These are phyloP conservation scores for Kwoniella dendrophila DNA, from an alignment of 768 basidiomycete species.

Conservation along the genomic window DNA sequence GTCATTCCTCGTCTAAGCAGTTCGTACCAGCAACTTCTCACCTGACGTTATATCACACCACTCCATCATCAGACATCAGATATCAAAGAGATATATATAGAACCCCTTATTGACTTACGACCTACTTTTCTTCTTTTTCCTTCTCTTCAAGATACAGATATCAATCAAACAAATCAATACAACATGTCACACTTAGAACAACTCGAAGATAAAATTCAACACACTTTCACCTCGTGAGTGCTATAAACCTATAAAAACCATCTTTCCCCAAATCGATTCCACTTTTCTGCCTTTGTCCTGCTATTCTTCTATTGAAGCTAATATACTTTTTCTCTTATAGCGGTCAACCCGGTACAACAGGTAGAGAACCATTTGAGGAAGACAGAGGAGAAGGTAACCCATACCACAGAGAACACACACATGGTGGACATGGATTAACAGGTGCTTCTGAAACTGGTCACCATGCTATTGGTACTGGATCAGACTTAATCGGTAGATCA, in stretches of 20 bases:
- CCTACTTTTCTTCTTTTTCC: neutral
- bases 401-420: slow-evolving; percentile 1
- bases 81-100: slow-evolving; percentile 8
- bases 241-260: too few relatives aligned
- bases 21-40: neutral
- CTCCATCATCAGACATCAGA: neutral
- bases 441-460: slow-evolving; percentile 8
- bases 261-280: neutral
- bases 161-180: slow-evolving; percentile 5
- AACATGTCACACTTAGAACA: slow-evolving; percentile 21
- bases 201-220: slow-evolving; percentile 10
- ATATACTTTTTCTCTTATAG: slow-evolving; percentile 8
- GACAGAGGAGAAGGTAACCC: slow-evolving; percentile 14
- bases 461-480: slow-evolving; percentile 3
- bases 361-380: slow-evolving; percentile 47
- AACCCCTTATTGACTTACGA: neutral
- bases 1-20: neutral
- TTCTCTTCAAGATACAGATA: neutral
- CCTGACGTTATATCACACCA: too few relatives aligned
- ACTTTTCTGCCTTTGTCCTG: too few relatives aligned
- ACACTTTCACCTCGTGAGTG: slow-evolving; percentile 30
- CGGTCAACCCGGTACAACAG: slow-evolving; percentile 46
- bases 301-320: too few relatives aligned
- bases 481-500: slow-evolving; percentile 7
- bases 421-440: slow-evolving; percentile 5